Conservation (phyloP, 2,329 filamentous ascomycete genomes). For the Didymella pomorum region DNA sequence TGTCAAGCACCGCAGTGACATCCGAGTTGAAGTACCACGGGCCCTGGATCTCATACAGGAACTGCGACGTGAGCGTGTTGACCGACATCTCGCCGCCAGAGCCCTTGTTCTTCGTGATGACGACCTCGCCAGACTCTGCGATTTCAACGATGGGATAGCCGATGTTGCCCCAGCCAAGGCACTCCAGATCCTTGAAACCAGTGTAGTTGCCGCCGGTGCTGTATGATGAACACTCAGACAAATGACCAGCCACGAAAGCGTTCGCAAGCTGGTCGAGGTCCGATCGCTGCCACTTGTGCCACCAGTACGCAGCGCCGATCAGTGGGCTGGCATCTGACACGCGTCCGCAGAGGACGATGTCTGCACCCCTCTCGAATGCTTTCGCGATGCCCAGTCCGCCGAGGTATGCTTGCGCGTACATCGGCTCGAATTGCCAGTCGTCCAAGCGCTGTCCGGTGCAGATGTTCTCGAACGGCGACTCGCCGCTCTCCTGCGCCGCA, state of each 20-base stretch:
- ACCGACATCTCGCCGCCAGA: slow-evolving; percentile 53
- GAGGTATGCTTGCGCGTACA: slow-evolving; percentile 52
- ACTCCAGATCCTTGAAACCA: slow-evolving; percentile 52
- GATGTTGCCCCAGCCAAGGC: slow-evolving; percentile 43
- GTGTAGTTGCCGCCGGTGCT: slow-evolving; percentile 55
- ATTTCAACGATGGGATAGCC: slow-evolving; percentile 47
- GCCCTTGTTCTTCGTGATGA: slow-evolving; percentile 43
- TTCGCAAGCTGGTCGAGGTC: slow-evolving; percentile 54
- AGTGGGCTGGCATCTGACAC: slow-evolving; percentile 56
- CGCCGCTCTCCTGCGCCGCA: slow-evolving; percentile 49
- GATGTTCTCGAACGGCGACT: slow-evolving; percentile 45
- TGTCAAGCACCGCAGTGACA: slow-evolving; percentile 61
- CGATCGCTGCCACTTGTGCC: slow-evolving; percentile 54
- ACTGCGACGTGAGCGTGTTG: slow-evolving; percentile 62
- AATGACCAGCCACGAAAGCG: slow-evolving; percentile 55
- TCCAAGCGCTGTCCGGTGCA: slow-evolving; percentile 51
- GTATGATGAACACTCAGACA: slow-evolving; percentile 56
- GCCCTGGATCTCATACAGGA: slow-evolving; percentile 55
- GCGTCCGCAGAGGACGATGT: slow-evolving; percentile 56
- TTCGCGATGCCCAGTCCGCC: slow-evolving; percentile 55
- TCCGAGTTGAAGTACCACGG: slow-evolving; percentile 66
- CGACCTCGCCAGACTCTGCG: slow-evolving; percentile 32
- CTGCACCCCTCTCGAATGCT: slow-evolving; percentile 52
- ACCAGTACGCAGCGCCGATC: slow-evolving; percentile 56
- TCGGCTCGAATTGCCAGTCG: slow-evolving; percentile 48